A percentile compares a stretch with the other conserved stretches of the same genome.
Evolutionary conservation across 495 filamentous ascomycete genomes (phyloP).

Genomic region (Penicillium parvum): DNA sequence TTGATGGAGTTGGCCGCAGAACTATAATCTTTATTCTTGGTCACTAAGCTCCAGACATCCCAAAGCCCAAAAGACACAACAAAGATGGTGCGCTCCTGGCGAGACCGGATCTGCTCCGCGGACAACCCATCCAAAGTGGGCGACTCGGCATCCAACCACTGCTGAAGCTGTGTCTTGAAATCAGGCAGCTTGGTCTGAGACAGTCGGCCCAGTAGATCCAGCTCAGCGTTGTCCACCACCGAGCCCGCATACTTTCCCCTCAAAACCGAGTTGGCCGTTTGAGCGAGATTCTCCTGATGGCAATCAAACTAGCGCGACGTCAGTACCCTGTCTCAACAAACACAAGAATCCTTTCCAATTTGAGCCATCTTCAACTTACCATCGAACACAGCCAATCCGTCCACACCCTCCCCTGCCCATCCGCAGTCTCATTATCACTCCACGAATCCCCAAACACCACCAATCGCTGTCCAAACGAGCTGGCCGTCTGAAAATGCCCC

Average conservation of each 20-base stretch:
- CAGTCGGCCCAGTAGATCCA: slow-evolving; percentile 21
- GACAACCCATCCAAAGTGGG: slow-evolving; percentile 15
- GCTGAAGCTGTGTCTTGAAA: slow-evolving; percentile 38
- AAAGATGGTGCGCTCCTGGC: slow-evolving; percentile 34
- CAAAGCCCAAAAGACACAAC: slow-evolving; percentile 47
- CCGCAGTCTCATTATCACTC: slow-evolving; percentile 42
- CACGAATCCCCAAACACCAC: slow-evolving; percentile 49
- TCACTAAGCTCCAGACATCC: slow-evolving; percentile 47
- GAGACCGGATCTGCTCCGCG: slow-evolving; percentile 18
- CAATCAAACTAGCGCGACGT: slow-evolving; percentile 33
- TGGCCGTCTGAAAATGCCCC: slow-evolving; percentile 18
- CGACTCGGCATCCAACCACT: slow-evolving; percentile 38
- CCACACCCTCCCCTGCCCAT: slow-evolving; percentile 37
- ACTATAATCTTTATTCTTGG: slow-evolving; percentile 27
- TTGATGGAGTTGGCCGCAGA: slow-evolving; percentile 34
- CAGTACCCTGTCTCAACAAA: background rate
- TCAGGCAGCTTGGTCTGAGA: slow-evolving; percentile 34
- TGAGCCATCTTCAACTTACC: no score
- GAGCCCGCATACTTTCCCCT: slow-evolving; percentile 32
- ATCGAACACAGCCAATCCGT: slow-evolving; percentile 44
- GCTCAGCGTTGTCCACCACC: slow-evolving; percentile 39
- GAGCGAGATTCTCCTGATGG: slow-evolving; percentile 44
- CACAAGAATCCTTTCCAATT: no score
- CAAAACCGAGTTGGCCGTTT: slow-evolving; percentile 27
- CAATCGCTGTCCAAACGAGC: slow-evolving; percentile 32